These are phyloP conservation scores for Zygosaccharomyces pseudorouxii DNA, from an alignment of 805 yeast genomes.

Conservation along the genomic window DNA sequence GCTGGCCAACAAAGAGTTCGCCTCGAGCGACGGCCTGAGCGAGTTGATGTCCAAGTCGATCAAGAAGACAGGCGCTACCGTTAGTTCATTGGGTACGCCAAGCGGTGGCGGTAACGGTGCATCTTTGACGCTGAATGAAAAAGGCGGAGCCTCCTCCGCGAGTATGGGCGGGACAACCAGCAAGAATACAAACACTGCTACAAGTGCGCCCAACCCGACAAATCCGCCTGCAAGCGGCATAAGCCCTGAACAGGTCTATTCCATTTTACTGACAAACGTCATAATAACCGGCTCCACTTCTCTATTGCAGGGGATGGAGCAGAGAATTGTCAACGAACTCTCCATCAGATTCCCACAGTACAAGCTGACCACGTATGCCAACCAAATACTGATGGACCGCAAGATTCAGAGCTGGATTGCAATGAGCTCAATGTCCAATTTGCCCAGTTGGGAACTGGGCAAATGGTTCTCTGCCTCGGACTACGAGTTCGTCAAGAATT, in stretches of 20 bases:
- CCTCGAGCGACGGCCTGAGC: conserved; percentile 26
- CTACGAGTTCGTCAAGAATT: conserved; percentile 14
- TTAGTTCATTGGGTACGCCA: conserved; percentile 18
- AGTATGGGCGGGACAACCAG: not conserved
- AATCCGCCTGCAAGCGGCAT: conserved; percentile 8
- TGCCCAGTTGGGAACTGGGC: conserved; percentile 32
- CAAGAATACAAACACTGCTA: not conserved
- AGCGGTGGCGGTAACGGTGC: conserved; percentile 17
- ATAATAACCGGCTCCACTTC: conserved; percentile 80
- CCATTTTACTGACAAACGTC: conserved; percentile 46
- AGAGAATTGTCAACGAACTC: conserved; percentile 67
- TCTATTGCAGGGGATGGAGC: conserved; percentile 74
- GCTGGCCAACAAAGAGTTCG: conserved; percentile 16
- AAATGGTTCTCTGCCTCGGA: conserved; percentile 27
- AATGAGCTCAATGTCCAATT: conserved; percentile 40
- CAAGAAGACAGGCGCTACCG: conserved; percentile 28
- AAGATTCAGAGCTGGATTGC: conserved; percentile 81
- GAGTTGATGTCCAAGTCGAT: conserved; percentile 27
- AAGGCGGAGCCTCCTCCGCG: not conserved
- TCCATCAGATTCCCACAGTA: conserved; percentile 71
- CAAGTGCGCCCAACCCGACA: conserved; percentile 1
- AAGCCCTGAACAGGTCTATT: conserved; percentile 31
- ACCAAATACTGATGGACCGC: conserved; percentile 71
- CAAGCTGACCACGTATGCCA: conserved; percentile 78
- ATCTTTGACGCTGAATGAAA: conserved; percentile 11